A percentile compares a stretch with the other conserved stretches of the same genome.
phyloP scores from a whole-genome alignment of 139 green algal genomes.

The Closterium sp. region DNA sequence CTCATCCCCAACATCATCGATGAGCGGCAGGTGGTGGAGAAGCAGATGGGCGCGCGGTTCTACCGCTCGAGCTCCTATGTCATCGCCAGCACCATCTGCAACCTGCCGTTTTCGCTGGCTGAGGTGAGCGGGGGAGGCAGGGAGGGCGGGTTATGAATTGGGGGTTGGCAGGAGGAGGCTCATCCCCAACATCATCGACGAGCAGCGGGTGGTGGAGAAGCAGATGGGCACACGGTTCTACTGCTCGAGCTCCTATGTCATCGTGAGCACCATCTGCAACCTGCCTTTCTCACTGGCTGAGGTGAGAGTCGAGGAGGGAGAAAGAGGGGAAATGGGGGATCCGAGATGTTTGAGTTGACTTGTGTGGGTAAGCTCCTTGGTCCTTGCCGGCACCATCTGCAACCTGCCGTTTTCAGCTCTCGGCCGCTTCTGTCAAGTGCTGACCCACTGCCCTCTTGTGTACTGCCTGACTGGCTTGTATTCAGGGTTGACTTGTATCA shows the following conservation, averaged over 20 bases:
- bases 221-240: conserved; percentile 32
- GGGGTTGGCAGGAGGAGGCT: no score
- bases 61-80: conserved; percentile 24
- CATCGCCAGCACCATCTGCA: background rate
- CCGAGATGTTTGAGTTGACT: background rate
- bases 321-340: background rate
- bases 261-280: background rate
- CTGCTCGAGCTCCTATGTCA: conserved; percentile 12
- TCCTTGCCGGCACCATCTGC: no score
- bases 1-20: conserved; percentile 41
- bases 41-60: conserved; percentile 33
- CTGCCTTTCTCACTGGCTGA: conserved; percentile 25
- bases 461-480: no score
- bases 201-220: conserved; percentile 39
- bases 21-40: conserved; percentile 38
- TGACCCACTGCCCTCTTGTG: no score
- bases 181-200: conserved; percentile 38
- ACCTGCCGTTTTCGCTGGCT: conserved; percentile 14
- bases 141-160: no score
- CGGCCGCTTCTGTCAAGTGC: no score
- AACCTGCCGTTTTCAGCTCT: no score
- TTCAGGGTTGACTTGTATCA: no score
- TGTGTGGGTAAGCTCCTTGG: no score
- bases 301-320: background rate
- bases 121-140: conserved; percentile 33